A percentile compares a stretch with the other conserved stretches of the same genome.
phyloP scores from a whole-genome alignment of 129 eudicot genomes.

The Cynara cardunculus region DNA sequence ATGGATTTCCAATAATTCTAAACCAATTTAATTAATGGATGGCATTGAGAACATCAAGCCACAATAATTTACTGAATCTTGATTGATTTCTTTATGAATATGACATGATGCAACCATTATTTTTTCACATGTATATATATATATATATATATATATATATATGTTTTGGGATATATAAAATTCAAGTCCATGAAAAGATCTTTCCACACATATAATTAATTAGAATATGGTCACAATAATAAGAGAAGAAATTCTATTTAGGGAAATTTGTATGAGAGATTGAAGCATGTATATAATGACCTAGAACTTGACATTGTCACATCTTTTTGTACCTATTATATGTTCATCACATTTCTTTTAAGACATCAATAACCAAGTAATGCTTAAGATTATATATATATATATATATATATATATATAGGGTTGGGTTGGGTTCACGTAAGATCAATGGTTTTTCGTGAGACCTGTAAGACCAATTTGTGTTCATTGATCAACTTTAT shows the following conservation, averaged over 20 bases:
- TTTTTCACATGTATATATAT: not conserved
- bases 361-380: not conserved
- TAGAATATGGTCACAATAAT: not conserved
- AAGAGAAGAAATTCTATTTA: not conserved
- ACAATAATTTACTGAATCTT: not conserved
- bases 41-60: not conserved
- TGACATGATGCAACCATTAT: not conserved
- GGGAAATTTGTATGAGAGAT: not conserved
- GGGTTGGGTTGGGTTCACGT: no score
- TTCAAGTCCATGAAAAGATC: not conserved
- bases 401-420: no score
- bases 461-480: no score
- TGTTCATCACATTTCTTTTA: not conserved
- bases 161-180: not conserved
- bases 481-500: no score
- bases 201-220: not conserved
- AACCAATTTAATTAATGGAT: not conserved
- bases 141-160: not conserved
- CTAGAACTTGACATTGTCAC: not conserved
- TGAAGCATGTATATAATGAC: no score
- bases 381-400: not conserved
- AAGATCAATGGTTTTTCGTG: no score
- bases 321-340: not conserved
- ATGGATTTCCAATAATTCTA: constrained; percentile 10
- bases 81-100: not conserved